Percentiles rank a stretch among this genome's conserved stretches.
phyloP scores from a whole-genome alignment of 2,329 filamentous ascomycete species.

The Penicillium glabrum region DNA sequence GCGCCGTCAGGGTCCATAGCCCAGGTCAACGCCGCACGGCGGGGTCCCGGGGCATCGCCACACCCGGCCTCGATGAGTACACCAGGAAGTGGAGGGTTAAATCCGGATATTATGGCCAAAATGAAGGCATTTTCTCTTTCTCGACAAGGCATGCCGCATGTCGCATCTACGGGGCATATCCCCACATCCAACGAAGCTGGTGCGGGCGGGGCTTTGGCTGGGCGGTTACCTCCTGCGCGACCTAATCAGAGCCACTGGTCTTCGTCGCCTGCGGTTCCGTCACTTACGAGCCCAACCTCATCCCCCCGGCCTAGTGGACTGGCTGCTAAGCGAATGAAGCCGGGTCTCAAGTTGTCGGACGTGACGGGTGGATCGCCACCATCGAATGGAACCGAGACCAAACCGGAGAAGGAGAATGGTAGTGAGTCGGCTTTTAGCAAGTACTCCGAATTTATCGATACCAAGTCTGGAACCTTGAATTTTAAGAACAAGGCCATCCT shows the following conservation, averaged over 20 bases:
- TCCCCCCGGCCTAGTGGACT: conserved; percentile 46
- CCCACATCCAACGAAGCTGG: conserved; percentile 19
- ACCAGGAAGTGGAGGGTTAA: conserved; percentile 51
- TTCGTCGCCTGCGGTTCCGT: conserved; percentile 27
- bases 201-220: conserved; percentile 32
- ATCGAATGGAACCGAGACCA: conserved; percentile 24
- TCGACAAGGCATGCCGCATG: conserved; percentile 54
- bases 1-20: conserved; percentile 82
- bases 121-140: conserved; percentile 70
- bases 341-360: conserved; percentile 50
- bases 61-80: conserved; percentile 36
- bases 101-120: conserved; percentile 65
- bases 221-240: conserved; percentile 26
- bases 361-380: conserved; percentile 41
- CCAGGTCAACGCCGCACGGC: conserved; percentile 67
- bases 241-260: conserved; percentile 36
- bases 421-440: conserved; percentile 59
- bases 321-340: conserved; percentile 50
- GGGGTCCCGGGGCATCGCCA: conserved; percentile 34
- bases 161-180: conserved; percentile 36
- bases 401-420: conserved; percentile 20
- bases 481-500: conserved; percentile 93
- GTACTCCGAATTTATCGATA: conserved; percentile 81
- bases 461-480: conserved; percentile 84
- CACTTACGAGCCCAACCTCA: conserved; percentile 46